These are phyloP conservation scores for Begonia fuchsioides DNA, from an alignment of 306 rosid genomes.

Conservation along the genomic window DNA sequence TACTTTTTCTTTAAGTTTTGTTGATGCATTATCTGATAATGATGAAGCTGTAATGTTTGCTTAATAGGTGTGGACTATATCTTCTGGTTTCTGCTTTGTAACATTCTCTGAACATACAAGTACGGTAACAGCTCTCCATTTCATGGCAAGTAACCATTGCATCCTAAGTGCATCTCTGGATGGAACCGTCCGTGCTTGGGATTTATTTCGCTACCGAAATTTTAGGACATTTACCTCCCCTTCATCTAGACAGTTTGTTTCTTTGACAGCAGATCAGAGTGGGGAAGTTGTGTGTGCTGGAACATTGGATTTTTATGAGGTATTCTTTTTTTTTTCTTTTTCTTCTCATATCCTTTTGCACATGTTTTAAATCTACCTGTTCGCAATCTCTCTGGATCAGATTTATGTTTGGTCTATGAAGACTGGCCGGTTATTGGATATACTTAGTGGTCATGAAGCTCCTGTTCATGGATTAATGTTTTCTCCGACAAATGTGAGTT, in stretches of 20 bases:
- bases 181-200: conserved; percentile 97
- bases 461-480: conserved; percentile 85
- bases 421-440: conserved; percentile 70
- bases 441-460: conserved; percentile 91
- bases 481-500: conserved; percentile 89
- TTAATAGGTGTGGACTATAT: conserved; percentile 76
- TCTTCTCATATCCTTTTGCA: conserved; percentile 4
- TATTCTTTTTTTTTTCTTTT: conserved; percentile 10
- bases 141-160: conserved; percentile 56
- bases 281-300: conserved; percentile 98
- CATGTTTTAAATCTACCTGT: background rate
- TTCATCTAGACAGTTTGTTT: conserved; percentile 72
- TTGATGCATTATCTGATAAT: background rate
- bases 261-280: conserved; percentile 81
- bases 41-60: conserved; percentile 11
- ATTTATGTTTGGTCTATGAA: conserved; percentile 92
- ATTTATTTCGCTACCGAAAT: conserved; percentile 71
- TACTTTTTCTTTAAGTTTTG: background rate
- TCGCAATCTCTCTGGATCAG: conserved; percentile 22
- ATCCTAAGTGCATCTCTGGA: conserved; percentile 93
- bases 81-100: conserved; percentile 79
- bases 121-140: conserved; percentile 88
- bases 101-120: conserved; percentile 82
- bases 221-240: conserved; percentile 69
- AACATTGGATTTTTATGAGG: conserved; percentile 89